Percentiles rank a stretch among this genome's conserved stretches.
Conservation (phyloP, 2,329 filamentous ascomycete genomes). For the Plectosphaerella cucumerina region DNA sequence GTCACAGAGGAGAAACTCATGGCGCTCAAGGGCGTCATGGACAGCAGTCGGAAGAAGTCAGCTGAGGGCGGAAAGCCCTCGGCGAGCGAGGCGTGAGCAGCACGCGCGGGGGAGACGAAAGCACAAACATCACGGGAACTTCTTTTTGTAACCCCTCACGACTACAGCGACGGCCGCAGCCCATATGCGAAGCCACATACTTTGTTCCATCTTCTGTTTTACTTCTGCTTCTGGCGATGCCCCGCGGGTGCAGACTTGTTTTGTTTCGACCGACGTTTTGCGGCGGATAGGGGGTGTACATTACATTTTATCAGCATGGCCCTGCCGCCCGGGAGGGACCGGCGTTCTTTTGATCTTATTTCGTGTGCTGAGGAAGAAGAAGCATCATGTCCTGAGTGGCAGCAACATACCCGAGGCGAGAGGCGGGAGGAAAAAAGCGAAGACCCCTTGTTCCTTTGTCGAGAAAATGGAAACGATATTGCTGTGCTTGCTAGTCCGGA, state of each 20-base stretch:
- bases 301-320: too few species aligned
- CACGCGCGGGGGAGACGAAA: background rate
- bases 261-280: background rate
- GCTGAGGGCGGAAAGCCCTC: background rate
- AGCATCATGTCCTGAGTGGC: too few species aligned
- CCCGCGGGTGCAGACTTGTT: background rate
- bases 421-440: background rate
- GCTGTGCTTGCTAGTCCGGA: too few species aligned
- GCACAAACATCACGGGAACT: too few species aligned
- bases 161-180: background rate
- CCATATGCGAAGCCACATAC: background rate
- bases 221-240: background rate
- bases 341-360: too few species aligned
- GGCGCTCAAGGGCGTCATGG: conserved; percentile 70
- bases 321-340: too few species aligned
- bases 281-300: background rate
- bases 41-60: conserved; percentile 30
- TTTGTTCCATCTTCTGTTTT: background rate
- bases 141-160: background rate
- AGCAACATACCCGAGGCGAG: background rate
- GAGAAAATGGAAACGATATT: background rate
- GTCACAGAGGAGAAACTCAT: conserved; percentile 83
- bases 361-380: too few species aligned
- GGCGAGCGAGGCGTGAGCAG: background rate
- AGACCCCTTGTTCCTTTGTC: background rate